phyloP scores from a whole-genome alignment of 179 eudicot genomes.

The Nepenthes alata region DNA sequence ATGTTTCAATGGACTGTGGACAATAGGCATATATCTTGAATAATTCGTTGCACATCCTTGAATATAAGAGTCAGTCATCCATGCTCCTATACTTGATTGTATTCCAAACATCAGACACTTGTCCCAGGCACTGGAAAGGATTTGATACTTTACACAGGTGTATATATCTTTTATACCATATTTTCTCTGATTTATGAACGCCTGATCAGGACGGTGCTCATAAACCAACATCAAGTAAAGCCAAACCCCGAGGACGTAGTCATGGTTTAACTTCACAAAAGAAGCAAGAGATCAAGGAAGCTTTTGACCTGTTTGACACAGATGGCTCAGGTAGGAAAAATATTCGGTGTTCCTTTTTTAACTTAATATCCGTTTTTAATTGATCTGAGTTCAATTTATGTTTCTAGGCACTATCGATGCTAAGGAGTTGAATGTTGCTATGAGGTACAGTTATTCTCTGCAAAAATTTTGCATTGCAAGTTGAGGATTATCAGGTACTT shows the following conservation, averaged over 20 bases:
- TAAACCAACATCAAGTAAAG: conserved; percentile 30
- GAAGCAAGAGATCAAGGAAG: conserved; percentile 89
- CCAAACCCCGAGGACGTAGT: conserved; percentile 65
- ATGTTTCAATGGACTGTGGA: too few relatives aligned
- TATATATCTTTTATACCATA: background rate
- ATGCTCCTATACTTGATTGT: too few relatives aligned
- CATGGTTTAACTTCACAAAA: conserved; percentile 70
- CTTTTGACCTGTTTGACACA: conserved; percentile 92
- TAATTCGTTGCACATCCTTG: too few relatives aligned
- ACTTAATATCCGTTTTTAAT: background rate
- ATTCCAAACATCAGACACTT: too few relatives aligned
- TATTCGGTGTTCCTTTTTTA: background rate
- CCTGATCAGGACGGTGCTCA: background rate
- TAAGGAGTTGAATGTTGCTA: conserved; percentile 91
- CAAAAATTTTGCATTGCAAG: background rate
- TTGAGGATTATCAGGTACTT: too few relatives aligned
- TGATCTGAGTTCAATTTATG: background rate
- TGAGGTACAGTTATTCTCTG: conserved; percentile 49
- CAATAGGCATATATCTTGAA: too few relatives aligned
- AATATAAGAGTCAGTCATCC: too few relatives aligned
- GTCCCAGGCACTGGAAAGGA: too few relatives aligned
- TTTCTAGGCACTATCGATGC: conserved; percentile 84
- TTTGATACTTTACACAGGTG: background rate
- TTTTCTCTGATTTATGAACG: conserved; percentile 10
- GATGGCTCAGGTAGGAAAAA: conserved; percentile 77